Evolutionary conservation across 192 early-diverging fungal genomes (phyloP).

Genomic region (Haplosporangium gracile): DNA sequence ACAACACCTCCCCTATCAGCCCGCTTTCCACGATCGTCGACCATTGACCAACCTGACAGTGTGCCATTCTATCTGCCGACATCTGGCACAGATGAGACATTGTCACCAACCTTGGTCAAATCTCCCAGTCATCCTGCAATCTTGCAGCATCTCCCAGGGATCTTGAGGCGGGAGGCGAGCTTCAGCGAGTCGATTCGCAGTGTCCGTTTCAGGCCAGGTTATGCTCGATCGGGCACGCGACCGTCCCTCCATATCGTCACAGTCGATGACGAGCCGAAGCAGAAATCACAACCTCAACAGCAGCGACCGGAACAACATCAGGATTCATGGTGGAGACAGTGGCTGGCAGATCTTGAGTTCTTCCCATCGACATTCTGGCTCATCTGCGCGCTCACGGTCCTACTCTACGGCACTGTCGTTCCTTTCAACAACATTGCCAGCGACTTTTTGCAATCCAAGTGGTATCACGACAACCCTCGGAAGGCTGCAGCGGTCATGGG

Average conservation of each 20-base stretch:
- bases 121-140: constrained; percentile 12
- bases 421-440: constrained; percentile 77
- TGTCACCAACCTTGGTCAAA: not conserved
- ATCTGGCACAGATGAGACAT: not conserved
- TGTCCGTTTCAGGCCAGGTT: constrained; percentile 20
- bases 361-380: constrained; percentile 49
- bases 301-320: not conserved
- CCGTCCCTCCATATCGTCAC: constrained; percentile 46
- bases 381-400: constrained; percentile 54
- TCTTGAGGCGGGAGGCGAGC: constrained; percentile 13
- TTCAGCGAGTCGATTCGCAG: constrained; percentile 35
- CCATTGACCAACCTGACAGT: not conserved
- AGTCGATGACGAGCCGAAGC: constrained; percentile 7
- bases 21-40: not conserved
- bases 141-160: constrained; percentile 27
- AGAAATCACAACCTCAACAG: not conserved
- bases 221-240: constrained; percentile 13
- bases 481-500: constrained; percentile 76
- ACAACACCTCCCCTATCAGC: constrained; percentile 8
- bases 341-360: constrained; percentile 26
- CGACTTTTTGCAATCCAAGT: constrained; percentile 75
- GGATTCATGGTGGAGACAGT: constrained; percentile 18
- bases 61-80: not conserved
- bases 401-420: constrained; percentile 68
- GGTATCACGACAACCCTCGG: constrained; percentile 66